phyloP scores from a whole-genome alignment of 2,329 filamentous ascomycete genomes.

The Colletotrichum australisinense region DNA sequence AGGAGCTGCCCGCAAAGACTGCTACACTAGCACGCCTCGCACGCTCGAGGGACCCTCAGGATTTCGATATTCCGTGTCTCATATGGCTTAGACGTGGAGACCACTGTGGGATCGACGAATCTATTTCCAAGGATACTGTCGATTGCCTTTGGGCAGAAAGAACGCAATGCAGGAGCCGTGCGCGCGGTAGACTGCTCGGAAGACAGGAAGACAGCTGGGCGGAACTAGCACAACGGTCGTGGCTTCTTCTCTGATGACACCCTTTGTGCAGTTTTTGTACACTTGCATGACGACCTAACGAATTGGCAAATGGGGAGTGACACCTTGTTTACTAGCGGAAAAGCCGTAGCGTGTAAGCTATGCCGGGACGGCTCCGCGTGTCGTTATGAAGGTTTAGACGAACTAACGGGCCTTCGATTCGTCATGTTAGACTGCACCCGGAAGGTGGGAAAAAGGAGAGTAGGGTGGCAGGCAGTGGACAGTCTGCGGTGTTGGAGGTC shows the following conservation, averaged over 20 bases:
- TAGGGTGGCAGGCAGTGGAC: not conserved
- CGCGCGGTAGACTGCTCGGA: constrained; percentile 3
- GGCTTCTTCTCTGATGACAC: constrained; percentile 5
- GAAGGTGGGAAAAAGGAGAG: constrained; percentile 17
- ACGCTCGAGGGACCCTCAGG: constrained; percentile 4
- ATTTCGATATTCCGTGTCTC: constrained; percentile 15
- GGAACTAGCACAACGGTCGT: constrained; percentile 1
- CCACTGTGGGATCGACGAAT: constrained; percentile 21
- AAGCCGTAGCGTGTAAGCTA: not conserved
- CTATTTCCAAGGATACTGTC: constrained; percentile 9
- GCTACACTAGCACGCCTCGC: constrained; percentile 11
- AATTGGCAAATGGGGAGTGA: constrained; percentile 3
- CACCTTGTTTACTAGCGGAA: not conserved
- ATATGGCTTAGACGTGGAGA: constrained; percentile 20
- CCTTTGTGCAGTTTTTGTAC: not conserved
- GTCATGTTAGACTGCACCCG: not conserved
- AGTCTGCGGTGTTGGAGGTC: constrained; percentile 36
- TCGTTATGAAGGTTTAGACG: constrained; percentile 3
- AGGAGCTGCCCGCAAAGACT: not conserved
- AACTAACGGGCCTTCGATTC: constrained; percentile 7
- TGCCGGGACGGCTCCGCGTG: not conserved
- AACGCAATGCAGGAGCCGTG: constrained; percentile 5
- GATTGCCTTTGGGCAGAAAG: constrained; percentile 17
- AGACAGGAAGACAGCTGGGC: not conserved
- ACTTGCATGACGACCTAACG: not conserved